Base-by-base conservation (phyloP, 2,329 filamentous ascomycete species). In the Fusarium robinianum region DNA sequence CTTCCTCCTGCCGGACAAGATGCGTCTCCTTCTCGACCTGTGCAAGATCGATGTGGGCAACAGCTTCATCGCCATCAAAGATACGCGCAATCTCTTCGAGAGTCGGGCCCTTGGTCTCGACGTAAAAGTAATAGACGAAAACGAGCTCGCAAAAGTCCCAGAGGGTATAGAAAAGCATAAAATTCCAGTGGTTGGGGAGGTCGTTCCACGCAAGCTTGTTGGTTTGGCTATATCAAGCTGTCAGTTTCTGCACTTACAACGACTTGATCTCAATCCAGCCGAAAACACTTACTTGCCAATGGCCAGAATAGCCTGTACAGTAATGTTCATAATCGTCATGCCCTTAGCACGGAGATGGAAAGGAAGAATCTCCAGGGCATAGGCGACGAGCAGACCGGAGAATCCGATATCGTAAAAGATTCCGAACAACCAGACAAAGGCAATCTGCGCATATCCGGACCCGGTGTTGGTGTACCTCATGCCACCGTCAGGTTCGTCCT, bases 21-120 rank as follows among this genome's bases (percentile, higher is more conserved):
- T 62, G 52, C 5, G 63, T 60, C 57, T 81, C 78, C 67, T 81
- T 80, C 55, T 80, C 75, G 29, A 81, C 72, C 61, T 80, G 73
- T 18, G 73, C 67, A 30, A 81, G 66, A 60, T 80, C 74, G 48
- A 83, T 72, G 52, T 78, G 72, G 6, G 73, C 77, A 9, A 80
- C 74, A 22, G 78, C 71, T 14, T 82, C 77, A 18, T 82, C 77
- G 25, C 83, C 85, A 56, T 88, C 84, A 58, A 88, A 88, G 63
- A 88, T 85, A 58, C 79, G 78, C 32, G 84, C 80, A 46, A 63
- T 63, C 45, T 65, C 61, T 63, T 88, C 85, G 1, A 88, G 79
- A 2, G 84, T 87, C 1, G 83, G 81, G 4, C 84, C 84, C 59
- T 80, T 82, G 12, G 85, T 88, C 70, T 89, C 85, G 42, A 85